Evolutionary conservation across 257 asterid species (phyloP), one percentile per base, ranked within the genome.

Genomic region (Oldenlandia corymbosa): DNA sequence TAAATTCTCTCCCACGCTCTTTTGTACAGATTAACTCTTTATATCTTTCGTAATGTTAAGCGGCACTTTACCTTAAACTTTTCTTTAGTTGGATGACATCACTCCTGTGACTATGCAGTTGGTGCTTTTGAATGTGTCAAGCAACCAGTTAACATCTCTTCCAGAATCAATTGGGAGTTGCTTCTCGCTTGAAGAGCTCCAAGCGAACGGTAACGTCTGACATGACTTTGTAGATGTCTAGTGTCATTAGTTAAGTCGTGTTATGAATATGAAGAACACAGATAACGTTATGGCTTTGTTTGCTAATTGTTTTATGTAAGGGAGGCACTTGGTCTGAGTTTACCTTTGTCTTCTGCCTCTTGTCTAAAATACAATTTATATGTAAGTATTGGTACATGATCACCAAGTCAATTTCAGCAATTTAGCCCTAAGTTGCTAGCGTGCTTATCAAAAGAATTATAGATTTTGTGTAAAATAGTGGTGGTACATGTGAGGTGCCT

Each of bases 91-190:
- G 20, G n/a, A 23, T 59, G 64, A 59, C 55, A 18, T 61, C 10
- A 41, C 14, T 3, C 16, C 49, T 13, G 11, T 79, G 62, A 58
- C 51, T 23, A 75, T 81, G 84, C 90, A 89, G 99, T 77, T 92
- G 88, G 83, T 87, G 74, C 79, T 92, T 73, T 77, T 92, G 71
- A 87, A 92, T 74, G 87, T 92, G 62, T 89, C 99, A 43, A 87
- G 76, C 81, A 89, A 92, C 85, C 80, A 87, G 78, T 73, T 92
- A 76, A 81, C 81, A 78, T 68, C 45, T 75, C 91, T 92, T 57
- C 97, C 99, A 0, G 97, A 92, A 74, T 92, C 99, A 58, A 82
- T 89, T 72, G 99, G 99, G 60, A 86, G 96, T 77, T 92, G 98
- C 78, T 89, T 78, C 77, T 89, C 97, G 39, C 78, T 92, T 70